Evolutionary conservation across 1,284 basidiomycete species (phyloP), one percentile per base, ranked within the genome.

Genomic region (Blastosporella zonata): DNA sequence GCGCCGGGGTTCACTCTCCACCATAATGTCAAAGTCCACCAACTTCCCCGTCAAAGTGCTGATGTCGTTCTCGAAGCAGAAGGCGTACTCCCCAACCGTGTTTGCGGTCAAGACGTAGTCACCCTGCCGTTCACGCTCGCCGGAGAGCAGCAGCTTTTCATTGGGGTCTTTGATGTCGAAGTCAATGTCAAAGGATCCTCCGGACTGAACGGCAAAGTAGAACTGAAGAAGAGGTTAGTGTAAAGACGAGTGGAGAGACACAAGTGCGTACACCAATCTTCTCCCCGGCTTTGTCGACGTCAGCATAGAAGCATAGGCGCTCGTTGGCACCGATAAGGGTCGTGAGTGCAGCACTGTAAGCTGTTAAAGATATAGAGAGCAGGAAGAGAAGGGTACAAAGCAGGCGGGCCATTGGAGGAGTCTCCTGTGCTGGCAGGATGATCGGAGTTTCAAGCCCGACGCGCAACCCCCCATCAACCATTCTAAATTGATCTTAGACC

Each of bases 61-160:
- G 82, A 93, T 91, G 72, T 96, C 92, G 69, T 99, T 99, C 65
- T 94, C 90, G 66, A 99, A 97, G 74, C 97, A 99, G 74, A 99
- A 99, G 2, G 93, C 75, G 70, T 98, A 98, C 78, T 99, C 97
- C 61, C 96, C 96, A 49, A 88, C 79, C 29, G 81, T 80, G 70
- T 97, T 95, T 10, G 92, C 96, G 3, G 97, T 99, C 57, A 99
- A 84, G 54, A 99, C 92, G 63, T 88, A 97, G 79, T 99, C 97
- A 35, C 96, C 93, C 63, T 98, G 94, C 28, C 92, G 84, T 63
- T 98, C 95, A 36, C 86, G 83, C 57, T 79, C 68, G 47, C 93
- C 97, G 47, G 93, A 87, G 37, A 98, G 80, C 31, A 99, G 68
- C 39, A 95, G 73, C 63, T 85, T 90, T 65, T 92, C 88, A 50